Conservation (phyloP, 2,329 filamentous ascomycete species). For the Thielaviopsis cerberus region DNA sequence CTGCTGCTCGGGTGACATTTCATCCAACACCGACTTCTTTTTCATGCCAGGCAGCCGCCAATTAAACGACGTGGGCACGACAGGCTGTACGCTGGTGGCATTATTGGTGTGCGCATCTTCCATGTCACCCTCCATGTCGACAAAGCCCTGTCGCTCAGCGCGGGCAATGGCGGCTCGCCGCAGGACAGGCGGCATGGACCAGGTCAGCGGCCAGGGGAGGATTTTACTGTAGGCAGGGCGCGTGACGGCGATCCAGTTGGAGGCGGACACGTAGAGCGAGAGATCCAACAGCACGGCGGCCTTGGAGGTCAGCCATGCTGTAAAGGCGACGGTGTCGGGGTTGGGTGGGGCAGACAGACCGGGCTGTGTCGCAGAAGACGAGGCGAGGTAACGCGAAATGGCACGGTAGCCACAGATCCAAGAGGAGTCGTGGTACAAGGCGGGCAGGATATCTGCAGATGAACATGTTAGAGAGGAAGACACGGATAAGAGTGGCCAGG, state of each 20-base stretch:
- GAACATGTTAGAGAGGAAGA: conserved; percentile 4
- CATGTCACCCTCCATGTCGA: conserved; percentile 44
- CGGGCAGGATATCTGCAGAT: conserved; percentile 33
- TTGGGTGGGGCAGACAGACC: conserved; percentile 22
- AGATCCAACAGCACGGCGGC: conserved; percentile 68
- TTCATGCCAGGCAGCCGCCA: conserved; percentile 19
- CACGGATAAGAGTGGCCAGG: background rate
- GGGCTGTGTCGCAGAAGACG: conserved; percentile 18
- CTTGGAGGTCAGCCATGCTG: conserved; percentile 54
- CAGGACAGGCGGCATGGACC: conserved; percentile 59
- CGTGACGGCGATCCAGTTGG: conserved; percentile 65
- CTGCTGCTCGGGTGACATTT: conserved; percentile 52
- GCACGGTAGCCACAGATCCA: conserved; percentile 42
- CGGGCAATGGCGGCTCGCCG: conserved; percentile 51
- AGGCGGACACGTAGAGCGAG: conserved; percentile 72
- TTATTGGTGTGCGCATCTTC: conserved; percentile 19
- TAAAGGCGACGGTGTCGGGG: conserved; percentile 33
- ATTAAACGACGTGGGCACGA: conserved; percentile 23
- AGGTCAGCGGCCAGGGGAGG: conserved; percentile 73
- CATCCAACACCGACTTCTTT: conserved; percentile 38
- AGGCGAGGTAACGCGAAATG: conserved; percentile 39
- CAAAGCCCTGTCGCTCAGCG: conserved; percentile 52
- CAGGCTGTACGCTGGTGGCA: conserved; percentile 14
- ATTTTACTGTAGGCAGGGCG: conserved; percentile 64
- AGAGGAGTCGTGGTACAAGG: conserved; percentile 30